Base-by-base conservation (phyloP, 306 rosid genomes). In the Lagenaria siceraria region DNA sequence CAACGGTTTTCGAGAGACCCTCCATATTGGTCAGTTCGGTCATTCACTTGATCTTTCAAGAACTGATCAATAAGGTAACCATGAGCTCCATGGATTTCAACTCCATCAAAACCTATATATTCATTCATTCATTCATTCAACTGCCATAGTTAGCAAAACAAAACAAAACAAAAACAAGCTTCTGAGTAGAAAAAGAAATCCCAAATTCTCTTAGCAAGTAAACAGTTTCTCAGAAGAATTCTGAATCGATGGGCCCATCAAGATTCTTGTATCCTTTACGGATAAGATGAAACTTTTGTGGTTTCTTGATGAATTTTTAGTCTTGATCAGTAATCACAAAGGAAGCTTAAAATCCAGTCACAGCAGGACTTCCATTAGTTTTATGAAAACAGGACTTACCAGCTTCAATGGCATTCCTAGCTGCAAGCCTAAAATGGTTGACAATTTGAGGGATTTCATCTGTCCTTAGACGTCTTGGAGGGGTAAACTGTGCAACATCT, bases 361-460 rank as follows among this genome's bases (percentile, higher is more conserved):
- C 24, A 51, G 31, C 49, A 68, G 31, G 48, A 35, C 25, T 64
- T 64, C 48, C n/a, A 42, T 64, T 38, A 38, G 15, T 7, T 31
- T 14, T 6, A 18, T 6, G 42, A 29, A 24, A 9, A 42, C 36
- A 31, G 24, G 51, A 77, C 35, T 80, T 78, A 91, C 97, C 97
- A 54, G 95, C 97, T 89, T 91, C 87, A 7, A 91, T 91, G 22
- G 93, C 93, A 72, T 87, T 89, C 71, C 83, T 81, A 38, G 90
- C 89, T 8, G 90, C 93, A 43, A 76, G 80, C 75, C 88, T 84
- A 68, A 88, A 91, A 78, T 91, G 84, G 54, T 89, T 80, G 29
- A 88, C 97, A 70, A 89, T 27, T 7, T 54, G 76, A 29, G 90
- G 89, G 54, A 89, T 81, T 84, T 92, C 97, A 42, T 90, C 89